Base-by-base conservation (phyloP, 2,329 filamentous ascomycete species). In the Drechslerella coelobrocha region DNA sequence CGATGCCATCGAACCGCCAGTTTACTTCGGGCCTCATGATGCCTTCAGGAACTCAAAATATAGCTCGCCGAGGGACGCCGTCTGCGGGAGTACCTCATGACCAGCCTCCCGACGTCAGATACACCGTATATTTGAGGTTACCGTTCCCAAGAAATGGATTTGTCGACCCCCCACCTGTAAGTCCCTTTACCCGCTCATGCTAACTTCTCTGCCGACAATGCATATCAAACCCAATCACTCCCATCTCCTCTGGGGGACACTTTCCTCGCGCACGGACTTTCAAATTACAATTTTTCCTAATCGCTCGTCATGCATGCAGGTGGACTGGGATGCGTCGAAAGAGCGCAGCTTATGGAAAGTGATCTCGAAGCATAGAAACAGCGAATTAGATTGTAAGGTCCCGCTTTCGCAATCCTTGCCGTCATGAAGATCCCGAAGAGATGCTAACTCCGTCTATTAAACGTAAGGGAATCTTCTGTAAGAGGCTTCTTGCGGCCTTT, bases 261-360 rank as follows among this genome's bases (percentile, higher is more conserved):
- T 34, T 52, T 31, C 24, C 12, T 29, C 50, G 19, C 17, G 21
- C 24, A 53, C 17, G 50, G 19, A 26, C 24, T 31, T 29, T 39
- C 19, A 2, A 14, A 39, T 34, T 39, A 39, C 17, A 39, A 6
- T 6, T 1, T 50, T 31, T 60, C 43, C 34, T 31, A 12, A 27
- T 29, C 29, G 9, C 27, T 57, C 17, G 3, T 48, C 27, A 48
- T 31, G 72, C 60, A 27, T 72, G 76, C 75, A 95, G 91, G 88
- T 94, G 61, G 86, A 91, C 78, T 99, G 94, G 94, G 88, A 92
- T 79, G 84, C 88, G 0, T 82, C 84, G 21, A 97, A 97, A 79
- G 94, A 97, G 77, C 89, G 91, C 68, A 87, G 87, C 8, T 80
- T 99, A 14, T 99, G 94, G 94, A 90, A 90, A 78, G 86, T 96